Percentiles rank a stretch among this genome's conserved stretches.
These are phyloP conservation scores for Luffa aegyptiaca DNA, from an alignment of 306 rosid species.

Conservation along the genomic window DNA sequence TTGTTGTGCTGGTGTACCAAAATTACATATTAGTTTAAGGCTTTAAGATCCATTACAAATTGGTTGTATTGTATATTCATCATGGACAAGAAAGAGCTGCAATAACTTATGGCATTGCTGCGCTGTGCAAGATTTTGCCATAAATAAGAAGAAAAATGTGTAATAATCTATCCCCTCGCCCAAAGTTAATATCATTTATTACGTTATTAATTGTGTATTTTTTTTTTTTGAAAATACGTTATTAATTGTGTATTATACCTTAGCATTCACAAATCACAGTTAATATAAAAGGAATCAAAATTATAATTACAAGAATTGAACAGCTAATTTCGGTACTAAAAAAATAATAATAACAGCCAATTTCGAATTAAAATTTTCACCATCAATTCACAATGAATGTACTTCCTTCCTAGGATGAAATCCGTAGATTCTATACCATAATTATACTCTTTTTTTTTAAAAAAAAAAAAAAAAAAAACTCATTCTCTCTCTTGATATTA, in stretches of 20 bases:
- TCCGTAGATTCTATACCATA: not conserved
- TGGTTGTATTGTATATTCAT: not conserved
- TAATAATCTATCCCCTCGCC: not conserved
- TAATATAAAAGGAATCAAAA: not conserved
- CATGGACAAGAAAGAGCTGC: not conserved
- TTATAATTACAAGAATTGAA: not conserved
- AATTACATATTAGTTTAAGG: no score
- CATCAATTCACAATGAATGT: not conserved
- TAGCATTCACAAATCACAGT: not conserved
- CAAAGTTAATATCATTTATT: not conserved
- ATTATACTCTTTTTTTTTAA: not conserved
- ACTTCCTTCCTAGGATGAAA: not conserved
- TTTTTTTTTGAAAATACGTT: no score
- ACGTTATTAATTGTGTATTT: not conserved
- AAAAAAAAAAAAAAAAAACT: no score
- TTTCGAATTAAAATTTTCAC: not conserved
- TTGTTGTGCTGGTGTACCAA: no score
- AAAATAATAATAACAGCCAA: not conserved
- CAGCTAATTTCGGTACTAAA: not conserved
- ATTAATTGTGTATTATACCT: not conserved
- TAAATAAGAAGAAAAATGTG: not conserved
- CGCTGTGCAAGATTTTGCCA: not conserved
- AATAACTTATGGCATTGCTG: not conserved
- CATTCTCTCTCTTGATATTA: not conserved
- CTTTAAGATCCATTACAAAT: no score